Base-by-base conservation (phyloP, 306 rosid genomes). In the Coriaria nepalensis region DNA sequence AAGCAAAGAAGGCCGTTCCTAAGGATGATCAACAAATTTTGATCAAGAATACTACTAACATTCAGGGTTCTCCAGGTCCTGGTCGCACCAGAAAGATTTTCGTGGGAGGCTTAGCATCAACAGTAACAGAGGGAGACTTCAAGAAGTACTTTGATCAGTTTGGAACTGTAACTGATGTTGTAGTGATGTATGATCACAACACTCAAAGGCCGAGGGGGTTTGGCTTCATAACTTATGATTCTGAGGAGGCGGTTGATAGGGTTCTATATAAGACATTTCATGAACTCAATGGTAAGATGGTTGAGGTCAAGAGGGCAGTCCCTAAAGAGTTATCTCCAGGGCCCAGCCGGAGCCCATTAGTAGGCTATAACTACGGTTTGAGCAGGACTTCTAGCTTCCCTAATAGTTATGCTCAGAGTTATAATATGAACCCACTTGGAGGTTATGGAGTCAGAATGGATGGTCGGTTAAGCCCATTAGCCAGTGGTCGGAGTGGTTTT, bases 1-100 rank as follows among this genome's bases (percentile, higher is more conserved):
- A 87, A 74, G 96, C 96, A 50, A 87, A 87, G 77, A 87, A 82
- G 74, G 96, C 96, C 62, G 96, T 87, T 59, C 96, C 94, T 4
- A 75, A 87, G 76, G 96, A 82, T 65, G 96, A 87, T 71, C 94
- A 82, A 61, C 64, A 77, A 9, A 60, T 63, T 33, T 42, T 79
- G 53, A 79, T 52, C 60, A 77, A 87, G 68, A 76, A 52, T 43
- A 37, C 61, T 37, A 75, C 61, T 29, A 61, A 65, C 52, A 59
- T 69, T 50, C 81, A 71, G 10, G 79, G 92, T 47, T 82, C 96
- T 59, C 87, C 84, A 5, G 77, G 84, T 62, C 88, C 84, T 2
- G 92, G 76, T 12, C 80, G 92, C 29, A 79, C 94, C 0, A 82
- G 80, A 64, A 87, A 87, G 84, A 79, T 87, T 45, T 87, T 87